Conservation (phyloP, 2,329 filamentous ascomycete genomes). For the Albophoma yamanashiensis region DNA sequence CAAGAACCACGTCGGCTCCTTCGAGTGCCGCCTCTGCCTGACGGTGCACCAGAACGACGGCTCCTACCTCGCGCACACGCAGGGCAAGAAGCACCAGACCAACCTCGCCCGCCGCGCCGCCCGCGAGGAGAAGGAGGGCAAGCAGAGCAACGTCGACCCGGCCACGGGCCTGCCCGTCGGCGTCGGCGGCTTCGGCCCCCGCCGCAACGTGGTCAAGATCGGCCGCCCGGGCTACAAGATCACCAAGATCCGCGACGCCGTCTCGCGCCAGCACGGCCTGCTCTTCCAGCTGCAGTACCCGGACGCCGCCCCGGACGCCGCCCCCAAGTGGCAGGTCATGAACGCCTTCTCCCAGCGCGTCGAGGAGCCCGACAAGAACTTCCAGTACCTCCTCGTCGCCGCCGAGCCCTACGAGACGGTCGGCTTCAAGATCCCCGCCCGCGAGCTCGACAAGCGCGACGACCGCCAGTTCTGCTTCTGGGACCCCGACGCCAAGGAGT, state of each 20-base stretch:
- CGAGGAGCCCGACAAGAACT: conserved; percentile 88
- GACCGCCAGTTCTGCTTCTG: conserved; percentile 90
- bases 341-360: conserved; percentile 93
- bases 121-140: conserved; percentile 87
- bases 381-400: conserved; percentile 88
- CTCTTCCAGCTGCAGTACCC: conserved; percentile 97
- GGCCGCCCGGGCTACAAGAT: conserved; percentile 96
- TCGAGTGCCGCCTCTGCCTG: conserved; percentile 92
- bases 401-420: conserved; percentile 98
- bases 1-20: conserved; percentile 97
- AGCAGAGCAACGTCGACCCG: conserved; percentile 55
- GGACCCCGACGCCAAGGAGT: conserved; percentile 92
- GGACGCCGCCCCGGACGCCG: conserved; percentile 66
- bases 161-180: conserved; percentile 62
- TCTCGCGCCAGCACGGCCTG: conserved; percentile 79
- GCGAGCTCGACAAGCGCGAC: conserved; percentile 83
- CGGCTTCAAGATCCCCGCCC: conserved; percentile 87
- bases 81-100: conserved; percentile 97
- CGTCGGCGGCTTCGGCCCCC: conserved; percentile 58
- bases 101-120: conserved; percentile 92
- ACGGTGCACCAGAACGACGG: conserved; percentile 99
- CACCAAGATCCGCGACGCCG: conserved; percentile 84
- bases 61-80: conserved; percentile 95
- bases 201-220: conserved; percentile 85
- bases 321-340: conserved; percentile 90